Percentiles rank a stretch among this genome's conserved stretches.
phyloP scores from a whole-genome alignment of 2,329 filamentous ascomycete species.

The Dactylonectria estremocensis region DNA sequence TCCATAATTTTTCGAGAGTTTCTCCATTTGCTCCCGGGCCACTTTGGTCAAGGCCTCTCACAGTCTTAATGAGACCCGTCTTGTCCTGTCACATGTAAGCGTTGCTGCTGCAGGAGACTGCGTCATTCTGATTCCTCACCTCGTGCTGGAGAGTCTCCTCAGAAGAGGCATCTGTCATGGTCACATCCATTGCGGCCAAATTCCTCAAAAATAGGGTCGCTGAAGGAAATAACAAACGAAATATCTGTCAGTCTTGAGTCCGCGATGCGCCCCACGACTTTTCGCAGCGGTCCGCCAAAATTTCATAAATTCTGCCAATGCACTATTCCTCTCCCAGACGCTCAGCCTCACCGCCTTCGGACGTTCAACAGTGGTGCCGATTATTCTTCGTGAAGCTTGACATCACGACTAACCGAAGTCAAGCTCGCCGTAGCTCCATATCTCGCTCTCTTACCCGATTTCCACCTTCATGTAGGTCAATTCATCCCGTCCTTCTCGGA shows the following conservation, averaged over 20 bases:
- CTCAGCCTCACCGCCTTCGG: constrained; percentile 61
- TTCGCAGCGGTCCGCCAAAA: constrained; percentile 54
- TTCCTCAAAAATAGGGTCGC: constrained; percentile 18
- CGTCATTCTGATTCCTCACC: constrained; percentile 35
- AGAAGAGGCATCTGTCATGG: constrained; percentile 35
- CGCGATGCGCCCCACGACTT: constrained; percentile 45
- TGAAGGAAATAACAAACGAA: constrained; percentile 27
- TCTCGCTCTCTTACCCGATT: constrained; percentile 40
- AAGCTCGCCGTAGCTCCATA: constrained; percentile 52
- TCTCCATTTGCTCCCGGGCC: constrained; percentile 61
- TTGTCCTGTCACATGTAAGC: constrained; percentile 50
- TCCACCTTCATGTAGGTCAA: constrained; percentile 45
- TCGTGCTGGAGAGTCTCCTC: constrained; percentile 15
- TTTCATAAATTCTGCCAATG: constrained; percentile 63
- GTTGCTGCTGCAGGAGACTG: constrained; percentile 18
- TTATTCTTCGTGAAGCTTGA: constrained; percentile 56
- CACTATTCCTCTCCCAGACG: constrained; percentile 44
- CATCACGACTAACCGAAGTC: constrained; percentile 51
- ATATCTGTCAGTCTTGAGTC: constrained; percentile 31
- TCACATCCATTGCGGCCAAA: constrained; percentile 39
- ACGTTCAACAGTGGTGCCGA: constrained; percentile 53
- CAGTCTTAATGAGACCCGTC: constrained; percentile 64
- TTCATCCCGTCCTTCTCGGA: constrained; percentile 19
- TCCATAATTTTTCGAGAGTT: constrained; percentile 67
- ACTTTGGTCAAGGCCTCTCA: constrained; percentile 70